These are phyloP conservation scores for Lyophyllum shimeji DNA, from an alignment of 768 basidiomycete genomes.

Conservation along the genomic window DNA sequence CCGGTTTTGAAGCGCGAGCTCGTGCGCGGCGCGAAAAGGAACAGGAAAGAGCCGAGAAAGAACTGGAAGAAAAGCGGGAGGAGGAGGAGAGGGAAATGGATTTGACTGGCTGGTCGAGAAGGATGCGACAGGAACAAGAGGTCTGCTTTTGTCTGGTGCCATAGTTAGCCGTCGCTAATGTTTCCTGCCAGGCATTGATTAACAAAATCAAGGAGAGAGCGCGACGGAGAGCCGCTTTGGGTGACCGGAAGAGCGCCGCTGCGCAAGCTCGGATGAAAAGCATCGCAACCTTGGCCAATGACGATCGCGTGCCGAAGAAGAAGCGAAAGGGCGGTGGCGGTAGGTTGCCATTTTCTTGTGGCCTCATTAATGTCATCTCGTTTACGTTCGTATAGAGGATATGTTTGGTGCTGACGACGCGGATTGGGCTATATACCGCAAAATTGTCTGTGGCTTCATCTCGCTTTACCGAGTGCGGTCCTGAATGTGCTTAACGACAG, in stretches of 20 bases:
- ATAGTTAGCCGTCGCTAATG: neutral
- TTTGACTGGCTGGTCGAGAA: constrained; percentile 69
- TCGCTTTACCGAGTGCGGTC: neutral
- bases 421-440: constrained; percentile 97
- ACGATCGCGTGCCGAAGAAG: constrained; percentile 81
- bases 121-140: constrained; percentile 78
- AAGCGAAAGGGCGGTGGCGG: constrained; percentile 82
- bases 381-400: constrained; percentile 60
- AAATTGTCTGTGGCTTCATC: constrained; percentile 63
- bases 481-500: constrained; percentile 32
- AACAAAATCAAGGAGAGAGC: constrained; percentile 82
- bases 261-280: constrained; percentile 96
- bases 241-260: constrained; percentile 91
- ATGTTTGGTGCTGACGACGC: constrained; percentile 92
- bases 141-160: constrained; percentile 33
- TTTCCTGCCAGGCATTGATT: constrained; percentile 61
- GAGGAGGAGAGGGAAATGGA: constrained; percentile 76
- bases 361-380: neutral
- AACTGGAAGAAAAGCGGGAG: constrained; percentile 69
- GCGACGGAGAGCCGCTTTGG: constrained; percentile 75
- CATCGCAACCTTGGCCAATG: constrained; percentile 88
- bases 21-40: constrained; percentile 87
- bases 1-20: constrained; percentile 88
- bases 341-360: constrained; percentile 30
- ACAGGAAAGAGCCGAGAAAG: constrained; percentile 74